Evolutionary conservation across 495 filamentous ascomycete species (phyloP).

Genomic region (Annulohypoxylon stygium): DNA sequence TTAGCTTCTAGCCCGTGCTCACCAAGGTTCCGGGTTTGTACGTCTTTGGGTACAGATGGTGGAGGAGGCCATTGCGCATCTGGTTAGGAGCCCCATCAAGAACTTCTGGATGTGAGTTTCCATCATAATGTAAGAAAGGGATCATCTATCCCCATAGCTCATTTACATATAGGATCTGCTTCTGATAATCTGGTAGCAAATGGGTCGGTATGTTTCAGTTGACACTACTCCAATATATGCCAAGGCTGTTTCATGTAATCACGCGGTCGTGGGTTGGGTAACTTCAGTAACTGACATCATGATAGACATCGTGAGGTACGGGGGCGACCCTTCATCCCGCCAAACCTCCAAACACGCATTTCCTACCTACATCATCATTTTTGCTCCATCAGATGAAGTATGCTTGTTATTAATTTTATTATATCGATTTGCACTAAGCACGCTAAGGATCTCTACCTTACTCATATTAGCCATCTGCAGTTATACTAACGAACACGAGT

Average conservation of each 20-base stretch:
- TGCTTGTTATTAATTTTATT: neutral
- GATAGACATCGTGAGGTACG: neutral
- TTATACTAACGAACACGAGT: constrained; percentile 20
- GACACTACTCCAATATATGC: neutral
- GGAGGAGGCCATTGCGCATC: constrained; percentile 23
- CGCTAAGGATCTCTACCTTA: neutral
- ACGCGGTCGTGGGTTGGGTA: constrained; percentile 15
- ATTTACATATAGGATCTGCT: neutral
- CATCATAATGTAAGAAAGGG: constrained; percentile 5
- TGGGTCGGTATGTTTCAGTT: constrained; percentile 6
- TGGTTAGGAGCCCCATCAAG: neutral
- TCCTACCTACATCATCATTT: neutral
- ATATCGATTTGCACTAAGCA: neutral
- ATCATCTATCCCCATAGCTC: neutral
- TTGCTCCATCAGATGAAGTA: neutral
- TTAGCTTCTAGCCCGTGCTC: neutral
- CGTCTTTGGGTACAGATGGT: neutral
- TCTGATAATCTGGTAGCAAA: neutral
- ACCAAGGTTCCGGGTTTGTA: neutral
- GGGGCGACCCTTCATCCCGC: constrained; percentile 1
- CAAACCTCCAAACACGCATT: neutral
- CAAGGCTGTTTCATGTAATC: constrained; percentile 18
- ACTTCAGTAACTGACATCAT: neutral
- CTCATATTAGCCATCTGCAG: neutral
- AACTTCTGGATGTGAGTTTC: neutral